Percentiles rank a stretch among this genome's conserved stretches.
phyloP scores from a whole-genome alignment of 192 early-diverging fungal species.

The Coemansia sp. region DNA sequence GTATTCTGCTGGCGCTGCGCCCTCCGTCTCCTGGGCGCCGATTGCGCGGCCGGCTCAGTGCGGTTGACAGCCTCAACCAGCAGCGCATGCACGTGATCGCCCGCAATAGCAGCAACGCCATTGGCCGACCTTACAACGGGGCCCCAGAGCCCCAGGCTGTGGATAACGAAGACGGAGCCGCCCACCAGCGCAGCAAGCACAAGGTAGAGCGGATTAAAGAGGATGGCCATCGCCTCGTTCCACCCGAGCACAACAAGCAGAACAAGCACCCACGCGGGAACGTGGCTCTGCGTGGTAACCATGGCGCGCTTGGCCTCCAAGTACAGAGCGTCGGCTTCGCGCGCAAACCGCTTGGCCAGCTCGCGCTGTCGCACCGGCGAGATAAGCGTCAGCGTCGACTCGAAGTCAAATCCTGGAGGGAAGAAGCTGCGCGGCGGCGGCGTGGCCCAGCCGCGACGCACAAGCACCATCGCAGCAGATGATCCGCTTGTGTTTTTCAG shows the following conservation, averaged over 20 bases:
- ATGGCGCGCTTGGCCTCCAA: conserved; percentile 95
- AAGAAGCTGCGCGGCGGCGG: conserved; percentile 17
- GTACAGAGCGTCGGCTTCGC: conserved; percentile 88
- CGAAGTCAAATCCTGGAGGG: conserved; percentile 60
- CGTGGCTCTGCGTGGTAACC: conserved; percentile 80
- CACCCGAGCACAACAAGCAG: conserved; percentile 84
- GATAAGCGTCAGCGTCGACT: conserved; percentile 63
- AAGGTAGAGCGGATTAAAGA: conserved; percentile 85
- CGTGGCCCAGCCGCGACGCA: neutral
- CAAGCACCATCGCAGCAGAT: neutral
- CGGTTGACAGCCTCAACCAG: conserved; percentile 56
- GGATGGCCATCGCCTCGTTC: conserved; percentile 90
- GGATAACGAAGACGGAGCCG: conserved; percentile 61
- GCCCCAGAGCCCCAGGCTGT: conserved; percentile 67
- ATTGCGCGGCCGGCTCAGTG: conserved; percentile 30
- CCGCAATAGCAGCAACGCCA: conserved; percentile 48
- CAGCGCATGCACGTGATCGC: conserved; percentile 50
- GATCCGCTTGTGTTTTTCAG: neutral
- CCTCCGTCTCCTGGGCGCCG: neutral
- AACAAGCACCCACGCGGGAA: conserved; percentile 85
- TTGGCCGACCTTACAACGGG: conserved; percentile 57
- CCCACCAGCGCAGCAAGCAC: conserved; percentile 63
- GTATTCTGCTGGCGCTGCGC: neutral
- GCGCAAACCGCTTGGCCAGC: conserved; percentile 78
- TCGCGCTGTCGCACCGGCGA: conserved; percentile 65